A percentile compares a stretch with the other conserved stretches of the same genome.
Conservation (phyloP, 345 rosid genomes). For the Pseudoturritis turrita region DNA sequence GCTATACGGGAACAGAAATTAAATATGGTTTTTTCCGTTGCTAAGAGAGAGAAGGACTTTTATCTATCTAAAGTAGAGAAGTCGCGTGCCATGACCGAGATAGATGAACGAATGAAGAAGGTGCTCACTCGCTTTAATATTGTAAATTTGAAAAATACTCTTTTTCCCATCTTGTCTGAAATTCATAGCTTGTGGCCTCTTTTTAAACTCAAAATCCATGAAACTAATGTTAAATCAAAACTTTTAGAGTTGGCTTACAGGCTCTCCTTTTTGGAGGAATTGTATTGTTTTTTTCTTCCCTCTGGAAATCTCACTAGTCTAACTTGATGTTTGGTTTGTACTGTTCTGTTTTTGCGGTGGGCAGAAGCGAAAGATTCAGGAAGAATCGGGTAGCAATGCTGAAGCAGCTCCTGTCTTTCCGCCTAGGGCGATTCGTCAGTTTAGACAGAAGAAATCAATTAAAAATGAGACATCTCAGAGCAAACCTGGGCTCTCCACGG, state of each 20-base stretch:
- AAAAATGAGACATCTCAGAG: constrained; percentile 37
- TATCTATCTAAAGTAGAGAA: constrained; percentile 71
- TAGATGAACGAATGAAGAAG: constrained; percentile 80
- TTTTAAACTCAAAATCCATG: background rate
- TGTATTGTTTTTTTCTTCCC: background rate
- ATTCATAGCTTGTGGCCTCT: background rate
- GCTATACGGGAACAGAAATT: constrained; percentile 80
- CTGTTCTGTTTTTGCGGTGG: constrained; percentile 15
- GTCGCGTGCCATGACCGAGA: constrained; percentile 59
- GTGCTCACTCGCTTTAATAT: constrained; percentile 30
- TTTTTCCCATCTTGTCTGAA: background rate
- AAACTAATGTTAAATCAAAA: background rate
- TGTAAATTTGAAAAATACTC: background rate
- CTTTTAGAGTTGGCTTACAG: background rate
- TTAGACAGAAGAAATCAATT: constrained; percentile 68
- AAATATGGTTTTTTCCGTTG: constrained; percentile 79
- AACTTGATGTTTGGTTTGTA: background rate
- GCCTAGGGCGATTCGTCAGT: constrained; percentile 52
- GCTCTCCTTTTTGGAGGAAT: background rate
- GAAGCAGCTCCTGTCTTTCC: constrained; percentile 33
- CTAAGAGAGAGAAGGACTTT: constrained; percentile 89
- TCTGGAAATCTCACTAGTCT: background rate
- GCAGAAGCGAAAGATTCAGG: constrained; percentile 67
- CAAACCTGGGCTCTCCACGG: constrained; percentile 62
- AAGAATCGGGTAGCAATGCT: constrained; percentile 35